Evolutionary conservation across 2,329 filamentous ascomycete genomes (phyloP).

Genomic region (Aspergillus novoparasiticus): DNA sequence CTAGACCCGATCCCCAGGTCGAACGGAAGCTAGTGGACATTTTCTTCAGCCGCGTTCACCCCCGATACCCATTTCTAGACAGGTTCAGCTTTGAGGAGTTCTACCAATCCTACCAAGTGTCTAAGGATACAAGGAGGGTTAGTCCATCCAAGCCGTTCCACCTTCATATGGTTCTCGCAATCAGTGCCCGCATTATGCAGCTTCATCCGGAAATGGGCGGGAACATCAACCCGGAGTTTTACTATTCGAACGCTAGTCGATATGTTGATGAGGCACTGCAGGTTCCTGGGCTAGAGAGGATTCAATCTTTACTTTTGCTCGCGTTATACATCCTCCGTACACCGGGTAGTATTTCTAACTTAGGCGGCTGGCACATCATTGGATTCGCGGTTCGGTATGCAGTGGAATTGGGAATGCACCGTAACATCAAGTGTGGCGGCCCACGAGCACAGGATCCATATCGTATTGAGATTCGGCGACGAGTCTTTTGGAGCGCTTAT

Average conservation of each 20-base stretch:
- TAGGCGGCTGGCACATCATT: not conserved
- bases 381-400: not conserved
- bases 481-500: not conserved
- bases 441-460: not conserved
- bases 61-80: not conserved
- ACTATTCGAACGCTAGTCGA: not conserved
- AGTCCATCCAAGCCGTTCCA: not conserved
- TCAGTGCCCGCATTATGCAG: not conserved
- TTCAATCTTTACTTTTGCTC: not conserved
- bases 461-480: not conserved
- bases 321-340: not conserved
- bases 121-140: no score
- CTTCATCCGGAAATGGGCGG: not conserved
- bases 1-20: not conserved
- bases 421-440: not conserved
- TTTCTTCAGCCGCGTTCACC: not conserved
- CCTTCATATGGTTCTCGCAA: not conserved
- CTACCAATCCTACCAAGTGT: not conserved
- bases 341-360: not conserved
- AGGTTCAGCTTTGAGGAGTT: not conserved
- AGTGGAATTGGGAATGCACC: not conserved
- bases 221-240: not conserved
- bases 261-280: not conserved
- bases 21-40: not conserved
- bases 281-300: not conserved